Percentiles rank a stretch among this genome's conserved stretches.
These are phyloP conservation scores for Fraxinus anomala DNA, from an alignment of 257 asterid species.

Conservation along the genomic window DNA sequence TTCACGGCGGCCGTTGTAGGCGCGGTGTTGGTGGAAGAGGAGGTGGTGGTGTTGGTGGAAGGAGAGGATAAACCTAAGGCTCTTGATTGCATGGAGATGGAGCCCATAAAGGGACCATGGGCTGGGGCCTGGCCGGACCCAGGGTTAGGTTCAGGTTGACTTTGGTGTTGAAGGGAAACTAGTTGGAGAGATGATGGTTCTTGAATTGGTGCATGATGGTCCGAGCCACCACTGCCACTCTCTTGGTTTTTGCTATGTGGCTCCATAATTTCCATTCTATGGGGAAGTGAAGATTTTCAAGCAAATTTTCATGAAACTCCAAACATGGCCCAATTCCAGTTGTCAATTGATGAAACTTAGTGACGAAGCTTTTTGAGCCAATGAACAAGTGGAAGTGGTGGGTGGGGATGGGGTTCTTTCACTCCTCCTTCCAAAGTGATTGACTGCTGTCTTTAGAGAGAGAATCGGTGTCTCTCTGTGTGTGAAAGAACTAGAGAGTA, in stretches of 20 bases:
- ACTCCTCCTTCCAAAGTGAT: slow-evolving; percentile 43
- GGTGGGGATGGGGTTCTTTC: slow-evolving; percentile 57
- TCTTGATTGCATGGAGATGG: slow-evolving; percentile 50
- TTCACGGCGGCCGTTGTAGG: not conserved
- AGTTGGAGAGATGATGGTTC: slow-evolving; percentile 48
- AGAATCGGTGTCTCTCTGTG: not conserved
- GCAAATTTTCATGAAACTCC: slow-evolving; percentile 22
- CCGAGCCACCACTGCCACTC: slow-evolving; percentile 23
- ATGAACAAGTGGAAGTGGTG: slow-evolving; percentile 54
- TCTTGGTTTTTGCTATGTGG: slow-evolving; percentile 41
- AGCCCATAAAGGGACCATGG: slow-evolving; percentile 55
- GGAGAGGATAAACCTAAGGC: slow-evolving; percentile 30
- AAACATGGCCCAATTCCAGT: slow-evolving; percentile 31
- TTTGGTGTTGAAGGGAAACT: slow-evolving; percentile 39
- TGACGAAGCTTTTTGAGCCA: slow-evolving; percentile 21
- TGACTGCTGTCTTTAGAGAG: slow-evolving; percentile 69
- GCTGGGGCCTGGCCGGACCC: slow-evolving; percentile 57
- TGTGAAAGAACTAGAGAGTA: slow-evolving; percentile 20
- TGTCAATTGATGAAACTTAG: slow-evolving; percentile 25
- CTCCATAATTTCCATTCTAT: slow-evolving; percentile 52
- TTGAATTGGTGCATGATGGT: slow-evolving; percentile 25
- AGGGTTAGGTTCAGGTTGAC: slow-evolving; percentile 50
- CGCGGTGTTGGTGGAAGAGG: slow-evolving; percentile 21
- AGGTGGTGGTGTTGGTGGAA: slow-evolving; percentile 25
- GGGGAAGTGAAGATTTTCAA: slow-evolving; percentile 19